Conservation (phyloP, 495 filamentous ascomycete genomes). For the Talaromyces borbonicus region DNA sequence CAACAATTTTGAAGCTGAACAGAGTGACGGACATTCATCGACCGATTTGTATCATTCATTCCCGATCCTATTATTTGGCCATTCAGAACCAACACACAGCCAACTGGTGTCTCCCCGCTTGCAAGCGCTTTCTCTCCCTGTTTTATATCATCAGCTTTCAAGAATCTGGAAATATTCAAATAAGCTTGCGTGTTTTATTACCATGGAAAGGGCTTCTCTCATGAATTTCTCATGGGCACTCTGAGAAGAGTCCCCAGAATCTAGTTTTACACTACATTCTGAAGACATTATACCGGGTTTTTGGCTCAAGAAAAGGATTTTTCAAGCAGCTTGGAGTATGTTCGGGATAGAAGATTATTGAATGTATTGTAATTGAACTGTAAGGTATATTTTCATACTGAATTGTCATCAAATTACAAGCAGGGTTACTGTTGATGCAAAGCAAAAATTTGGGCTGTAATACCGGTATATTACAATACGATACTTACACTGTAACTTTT, state of each 20-base stretch:
- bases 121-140: slow-evolving; percentile 73
- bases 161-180: background rate
- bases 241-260: background rate
- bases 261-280: background rate
- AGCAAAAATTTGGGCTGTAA: no score
- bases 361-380: no score
- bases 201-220: slow-evolving; percentile 61
- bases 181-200: slow-evolving; percentile 29
- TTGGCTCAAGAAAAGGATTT: no score
- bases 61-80: slow-evolving; percentile 68
- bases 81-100: slow-evolving; percentile 80
- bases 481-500: no score
- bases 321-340: background rate
- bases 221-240: slow-evolving; percentile 49
- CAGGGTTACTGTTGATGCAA: no score
- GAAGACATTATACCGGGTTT: background rate
- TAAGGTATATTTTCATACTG: no score
- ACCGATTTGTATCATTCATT: slow-evolving; percentile 94
- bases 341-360: background rate
- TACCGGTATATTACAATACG: no score
- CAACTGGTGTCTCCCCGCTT: slow-evolving; percentile 86
- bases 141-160: slow-evolving; percentile 7
- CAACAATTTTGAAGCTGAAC: background rate
- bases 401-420: no score
- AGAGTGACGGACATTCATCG: slow-evolving; percentile 51